phyloP scores from a whole-genome alignment of 148 eudicot species.

The Talinum fruticosum region DNA sequence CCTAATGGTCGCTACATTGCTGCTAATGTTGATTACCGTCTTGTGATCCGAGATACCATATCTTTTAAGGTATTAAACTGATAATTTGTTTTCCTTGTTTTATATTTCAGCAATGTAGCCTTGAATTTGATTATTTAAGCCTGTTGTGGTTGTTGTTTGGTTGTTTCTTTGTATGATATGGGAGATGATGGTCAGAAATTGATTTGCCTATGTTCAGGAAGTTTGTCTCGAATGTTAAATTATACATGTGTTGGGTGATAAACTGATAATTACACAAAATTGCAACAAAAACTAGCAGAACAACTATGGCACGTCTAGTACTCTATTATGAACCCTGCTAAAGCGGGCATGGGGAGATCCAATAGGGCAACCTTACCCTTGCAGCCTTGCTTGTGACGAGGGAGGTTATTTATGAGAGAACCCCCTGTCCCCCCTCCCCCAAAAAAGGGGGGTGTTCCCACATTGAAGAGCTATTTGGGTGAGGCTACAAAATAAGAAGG shows the following conservation, averaged over 20 bases:
- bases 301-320: not conserved
- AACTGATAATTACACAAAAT: not conserved
- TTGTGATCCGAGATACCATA: conserved; percentile 78
- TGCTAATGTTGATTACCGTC: conserved; percentile 86
- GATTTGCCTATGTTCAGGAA: not conserved
- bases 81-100: not conserved
- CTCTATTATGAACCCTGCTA: not conserved
- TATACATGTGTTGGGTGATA: not conserved
- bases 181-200: not conserved
- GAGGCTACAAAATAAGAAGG: not conserved
- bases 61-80: conserved; percentile 60
- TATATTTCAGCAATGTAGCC: not conserved
- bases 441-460: no score
- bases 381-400: not conserved
- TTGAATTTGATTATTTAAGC: not conserved
- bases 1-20: conserved; percentile 79
- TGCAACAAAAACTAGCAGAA: no score
- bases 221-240: not conserved
- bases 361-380: not conserved
- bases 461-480: no score
- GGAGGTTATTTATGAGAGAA: not conserved
- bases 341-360: not conserved
- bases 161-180: not conserved
- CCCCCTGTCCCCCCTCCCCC: no score
- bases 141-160: not conserved